A percentile compares a stretch with the other conserved stretches of the same genome.
Evolutionary conservation across 2,329 filamentous ascomycete species (phyloP).

Genomic region (Uncinocarpus reesii): DNA sequence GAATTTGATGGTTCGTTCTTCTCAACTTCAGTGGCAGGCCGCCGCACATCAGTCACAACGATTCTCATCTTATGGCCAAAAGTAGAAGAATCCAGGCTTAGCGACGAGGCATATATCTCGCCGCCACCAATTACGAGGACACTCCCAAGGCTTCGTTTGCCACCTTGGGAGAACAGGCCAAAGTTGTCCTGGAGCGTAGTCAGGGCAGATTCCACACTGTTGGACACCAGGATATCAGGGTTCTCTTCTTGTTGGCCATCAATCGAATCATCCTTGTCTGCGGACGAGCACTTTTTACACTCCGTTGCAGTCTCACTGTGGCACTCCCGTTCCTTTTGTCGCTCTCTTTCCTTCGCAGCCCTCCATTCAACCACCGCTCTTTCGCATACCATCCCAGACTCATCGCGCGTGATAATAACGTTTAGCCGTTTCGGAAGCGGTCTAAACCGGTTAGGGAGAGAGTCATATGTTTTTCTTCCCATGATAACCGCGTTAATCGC

Average conservation of each 20-base stretch:
- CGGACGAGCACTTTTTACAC: constrained; percentile 3
- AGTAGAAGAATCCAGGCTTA: constrained; percentile 32
- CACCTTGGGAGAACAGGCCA: constrained; percentile 1
- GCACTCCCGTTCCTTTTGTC: constrained; percentile 20
- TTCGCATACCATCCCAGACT: constrained; percentile 23
- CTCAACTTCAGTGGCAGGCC: constrained; percentile 17
- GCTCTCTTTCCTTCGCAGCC: constrained; percentile 23
- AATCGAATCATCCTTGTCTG: constrained; percentile 5
- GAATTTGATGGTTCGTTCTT: constrained; percentile 10
- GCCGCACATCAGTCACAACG: constrained; percentile 34
- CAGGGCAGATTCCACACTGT: constrained; percentile 51
- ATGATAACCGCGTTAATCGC: constrained; percentile 71
- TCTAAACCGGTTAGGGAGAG: constrained; percentile 66
- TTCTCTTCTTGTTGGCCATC: constrained; percentile 16
- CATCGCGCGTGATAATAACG: constrained; percentile 58
- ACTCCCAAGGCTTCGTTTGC: constrained; percentile 38
- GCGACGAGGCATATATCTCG: constrained; percentile 67
- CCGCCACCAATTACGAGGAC: constrained; percentile 85
- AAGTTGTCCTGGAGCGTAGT: constrained; percentile 26
- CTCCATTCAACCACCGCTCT: constrained; percentile 30
- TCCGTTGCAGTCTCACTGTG: constrained; percentile 4
- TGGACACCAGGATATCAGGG: constrained; percentile 42
- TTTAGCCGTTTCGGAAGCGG: constrained; percentile 74
- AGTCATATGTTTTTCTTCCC: constrained; percentile 96
- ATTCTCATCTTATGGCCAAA: constrained; percentile 24